Conservation (phyloP, 148 eudicot genomes). For the Nyssa sinensis region DNA sequence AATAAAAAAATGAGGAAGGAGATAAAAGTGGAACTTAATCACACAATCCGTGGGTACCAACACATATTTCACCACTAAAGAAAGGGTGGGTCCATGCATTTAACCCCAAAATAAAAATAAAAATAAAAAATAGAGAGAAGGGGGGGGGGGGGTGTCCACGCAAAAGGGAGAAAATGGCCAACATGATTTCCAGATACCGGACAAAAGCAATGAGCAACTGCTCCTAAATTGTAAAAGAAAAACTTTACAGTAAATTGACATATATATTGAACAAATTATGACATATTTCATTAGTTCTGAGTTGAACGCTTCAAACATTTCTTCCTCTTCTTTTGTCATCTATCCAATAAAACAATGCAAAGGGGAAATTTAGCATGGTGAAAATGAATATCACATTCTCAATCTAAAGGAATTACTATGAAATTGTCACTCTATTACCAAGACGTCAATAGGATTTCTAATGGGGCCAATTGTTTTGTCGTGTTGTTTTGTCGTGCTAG, state of each 20-base stretch:
- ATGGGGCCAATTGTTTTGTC: not conserved
- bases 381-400: not conserved
- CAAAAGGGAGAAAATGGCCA: not conserved
- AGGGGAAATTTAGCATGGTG: not conserved
- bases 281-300: too few relatives aligned
- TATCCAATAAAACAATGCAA: not conserved
- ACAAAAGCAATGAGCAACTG: conserved; percentile 8
- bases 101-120: too few relatives aligned
- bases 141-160: not conserved
- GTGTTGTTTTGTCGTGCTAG: too few relatives aligned
- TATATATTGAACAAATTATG: not conserved
- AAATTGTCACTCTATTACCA: not conserved
- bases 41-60: not conserved
- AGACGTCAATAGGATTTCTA: not conserved
- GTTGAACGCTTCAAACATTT: too few relatives aligned
- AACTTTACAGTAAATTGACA: not conserved
- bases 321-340: not conserved
- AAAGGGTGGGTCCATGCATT: too few relatives aligned
- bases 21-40: not conserved
- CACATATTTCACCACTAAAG: not conserved
- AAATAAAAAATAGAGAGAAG: not conserved
- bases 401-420: not conserved
- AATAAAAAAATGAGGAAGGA: not conserved
- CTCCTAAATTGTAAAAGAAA: not conserved
- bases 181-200: not conserved